A percentile compares a stretch with the other conserved stretches of the same genome.
phyloP scores from a whole-genome alignment of 495 filamentous ascomycete genomes.

The Podospora australis region DNA sequence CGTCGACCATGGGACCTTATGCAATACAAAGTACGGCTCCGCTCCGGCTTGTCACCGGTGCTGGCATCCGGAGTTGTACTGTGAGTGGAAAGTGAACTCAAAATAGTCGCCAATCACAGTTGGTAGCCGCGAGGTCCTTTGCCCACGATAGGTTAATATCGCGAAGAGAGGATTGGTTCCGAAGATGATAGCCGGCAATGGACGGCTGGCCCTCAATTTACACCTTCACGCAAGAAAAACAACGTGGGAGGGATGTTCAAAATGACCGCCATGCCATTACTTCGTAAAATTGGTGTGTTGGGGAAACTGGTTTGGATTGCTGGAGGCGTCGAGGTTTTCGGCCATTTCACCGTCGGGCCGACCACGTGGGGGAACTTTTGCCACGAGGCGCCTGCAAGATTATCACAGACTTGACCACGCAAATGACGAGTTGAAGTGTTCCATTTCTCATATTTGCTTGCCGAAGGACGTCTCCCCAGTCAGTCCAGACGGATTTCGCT shows the following conservation, averaged over 20 bases:
- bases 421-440: no score
- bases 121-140: neutral
- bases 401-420: no score
- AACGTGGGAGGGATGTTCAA: no score
- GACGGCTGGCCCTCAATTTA: neutral
- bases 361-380: constrained; percentile 1
- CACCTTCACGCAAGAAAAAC: no score
- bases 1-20: neutral
- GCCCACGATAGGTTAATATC: neutral
- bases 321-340: no score
- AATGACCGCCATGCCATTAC: no score
- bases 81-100: constrained; percentile 4
- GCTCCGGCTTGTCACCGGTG: constrained; percentile 12
- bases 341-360: neutral
- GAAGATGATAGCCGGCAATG: no score
- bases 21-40: constrained; percentile 11
- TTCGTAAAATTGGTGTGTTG: neutral
- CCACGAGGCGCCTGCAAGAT: neutral
- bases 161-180: no score
- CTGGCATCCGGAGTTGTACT: constrained; percentile 10
- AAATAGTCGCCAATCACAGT: constrained; percentile 9
- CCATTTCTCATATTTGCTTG: no score
- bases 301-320: neutral
- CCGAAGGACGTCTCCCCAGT: no score
- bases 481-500: neutral